Conservation (phyloP, 306 rosid genomes). For the Elaeagnus macrophylla region DNA sequence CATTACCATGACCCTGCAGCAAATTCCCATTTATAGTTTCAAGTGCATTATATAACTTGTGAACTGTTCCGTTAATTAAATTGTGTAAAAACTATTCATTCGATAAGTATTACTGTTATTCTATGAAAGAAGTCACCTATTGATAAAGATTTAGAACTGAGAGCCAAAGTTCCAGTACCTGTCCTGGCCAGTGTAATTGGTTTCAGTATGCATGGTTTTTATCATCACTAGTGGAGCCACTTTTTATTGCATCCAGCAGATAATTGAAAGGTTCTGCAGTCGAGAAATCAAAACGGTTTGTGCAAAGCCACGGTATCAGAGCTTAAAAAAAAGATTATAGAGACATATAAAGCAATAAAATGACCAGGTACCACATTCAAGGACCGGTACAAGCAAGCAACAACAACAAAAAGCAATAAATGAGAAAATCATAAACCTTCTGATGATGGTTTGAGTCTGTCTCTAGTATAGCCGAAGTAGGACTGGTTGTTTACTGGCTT, state of each 20-base stretch:
- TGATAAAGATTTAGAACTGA: not conserved
- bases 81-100: not conserved
- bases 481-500: constrained; percentile 23
- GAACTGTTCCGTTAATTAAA: no score
- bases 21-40: no score
- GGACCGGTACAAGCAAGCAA: not conserved
- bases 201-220: constrained; percentile 19
- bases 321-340: not conserved
- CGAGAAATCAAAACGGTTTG: constrained; percentile 37
- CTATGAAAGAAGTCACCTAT: no score
- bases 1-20: no score
- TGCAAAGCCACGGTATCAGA: constrained; percentile 10
- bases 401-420: not conserved
- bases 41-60: no score
- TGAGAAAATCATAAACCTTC: constrained; percentile 23
- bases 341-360: not conserved
- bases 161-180: constrained; percentile 25
- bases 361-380: not conserved
- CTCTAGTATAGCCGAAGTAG: no score
- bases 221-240: constrained; percentile 29
- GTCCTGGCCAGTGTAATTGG: constrained; percentile 34
- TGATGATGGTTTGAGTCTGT: no score
- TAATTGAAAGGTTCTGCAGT: constrained; percentile 26
- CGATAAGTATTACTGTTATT: not conserved
- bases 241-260: constrained; percentile 23